A percentile compares a stretch with the other conserved stretches of the same genome.
Conservation (phyloP, 192 early-diverging fungal species). For the Podila horticola region DNA sequence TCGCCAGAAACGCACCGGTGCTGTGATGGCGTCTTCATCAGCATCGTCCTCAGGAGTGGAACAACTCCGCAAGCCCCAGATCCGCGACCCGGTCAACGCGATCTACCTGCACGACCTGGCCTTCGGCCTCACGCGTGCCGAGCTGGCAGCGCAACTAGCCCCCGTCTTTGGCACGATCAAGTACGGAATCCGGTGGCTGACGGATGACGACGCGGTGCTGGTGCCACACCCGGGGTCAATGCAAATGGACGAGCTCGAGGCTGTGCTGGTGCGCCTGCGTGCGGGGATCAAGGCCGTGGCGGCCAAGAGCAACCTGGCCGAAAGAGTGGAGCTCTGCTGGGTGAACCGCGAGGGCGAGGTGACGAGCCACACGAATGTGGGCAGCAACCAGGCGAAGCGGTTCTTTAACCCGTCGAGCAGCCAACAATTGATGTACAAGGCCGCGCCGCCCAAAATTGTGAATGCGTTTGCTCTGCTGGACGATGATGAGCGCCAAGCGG, state of each 20-base stretch:
- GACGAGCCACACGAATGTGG: constrained; percentile 52
- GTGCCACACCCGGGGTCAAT: constrained; percentile 54
- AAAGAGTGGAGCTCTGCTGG: constrained; percentile 64
- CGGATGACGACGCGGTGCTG: constrained; percentile 62
- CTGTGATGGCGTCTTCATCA: background rate
- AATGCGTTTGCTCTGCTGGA: constrained; percentile 46
- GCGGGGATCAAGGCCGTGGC: constrained; percentile 48
- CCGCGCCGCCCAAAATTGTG: constrained; percentile 14
- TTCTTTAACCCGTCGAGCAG: constrained; percentile 28
- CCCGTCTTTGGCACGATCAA: constrained; percentile 57
- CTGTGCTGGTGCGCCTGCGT: constrained; percentile 53
- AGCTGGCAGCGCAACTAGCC: constrained; percentile 59
- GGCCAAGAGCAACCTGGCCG: constrained; percentile 39
- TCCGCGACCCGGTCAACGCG: constrained; percentile 68
- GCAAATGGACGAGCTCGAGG: constrained; percentile 63
- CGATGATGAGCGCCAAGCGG: constrained; percentile 41
- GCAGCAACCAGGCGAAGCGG: constrained; percentile 27
- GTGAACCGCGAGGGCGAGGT: constrained; percentile 62
- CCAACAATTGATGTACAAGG: constrained; percentile 20
- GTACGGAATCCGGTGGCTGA: constrained; percentile 59
- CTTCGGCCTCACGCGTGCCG: constrained; percentile 60
- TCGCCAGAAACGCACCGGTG: constrained; percentile 49
- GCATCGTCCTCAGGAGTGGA: constrained; percentile 24
- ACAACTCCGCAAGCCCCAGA: constrained; percentile 47
- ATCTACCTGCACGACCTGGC: constrained; percentile 62